Evolutionary conservation across 2,329 filamentous ascomycete genomes (phyloP), one percentile per base, ranked within the genome.

Genomic region (Cyclaneusma minus): DNA sequence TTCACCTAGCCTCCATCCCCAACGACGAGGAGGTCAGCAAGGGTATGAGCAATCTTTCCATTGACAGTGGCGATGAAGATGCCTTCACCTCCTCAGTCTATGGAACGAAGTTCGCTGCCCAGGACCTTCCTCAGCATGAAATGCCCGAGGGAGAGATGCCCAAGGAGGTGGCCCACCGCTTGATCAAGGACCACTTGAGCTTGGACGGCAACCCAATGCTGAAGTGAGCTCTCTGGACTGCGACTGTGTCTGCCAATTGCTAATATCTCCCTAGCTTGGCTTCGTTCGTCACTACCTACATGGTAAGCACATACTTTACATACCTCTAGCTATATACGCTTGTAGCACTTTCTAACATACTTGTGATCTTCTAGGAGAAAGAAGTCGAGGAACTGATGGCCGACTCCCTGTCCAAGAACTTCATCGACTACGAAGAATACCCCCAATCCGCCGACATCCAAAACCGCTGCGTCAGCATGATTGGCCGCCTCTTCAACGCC

Each of bases 331-430:
- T 25, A 25, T 6, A 25, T 15, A n/a, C 13, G 32, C 25, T 11
- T 17, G 13, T 8, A 4, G 8, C 10, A n/a, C 25, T 31, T n/a
- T n/a, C n/a, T n/a, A n/a, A n/a, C n/a, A n/a, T n/a, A n/a, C n/a
- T n/a, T 21, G 32, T 26, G 18, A 3, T 4, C 2, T 15, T 13
- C 23, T 40, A 82, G 78, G 85, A 94, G 58, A 81, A 93, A 23
- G 87, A 94, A 53, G 85, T 78, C 12, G 85, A 94, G 57, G 84
- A 91, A 55, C 79, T 94, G 54, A 95, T 95, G 87, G 60, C 74
- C 37, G 83, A 94, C 37, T 71, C 79, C 28, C 83, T 94, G 50
- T 72, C 79, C 50, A 94, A 93, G 55, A 95, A 95, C 64, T 94
- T 94, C 51, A 85, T 85, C 53, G 79, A 85, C 48, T 85, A 84